Conservation (phyloP, 225 moss, liverwort and hornwort species). For the Pseudisothecium myosuroides region DNA sequence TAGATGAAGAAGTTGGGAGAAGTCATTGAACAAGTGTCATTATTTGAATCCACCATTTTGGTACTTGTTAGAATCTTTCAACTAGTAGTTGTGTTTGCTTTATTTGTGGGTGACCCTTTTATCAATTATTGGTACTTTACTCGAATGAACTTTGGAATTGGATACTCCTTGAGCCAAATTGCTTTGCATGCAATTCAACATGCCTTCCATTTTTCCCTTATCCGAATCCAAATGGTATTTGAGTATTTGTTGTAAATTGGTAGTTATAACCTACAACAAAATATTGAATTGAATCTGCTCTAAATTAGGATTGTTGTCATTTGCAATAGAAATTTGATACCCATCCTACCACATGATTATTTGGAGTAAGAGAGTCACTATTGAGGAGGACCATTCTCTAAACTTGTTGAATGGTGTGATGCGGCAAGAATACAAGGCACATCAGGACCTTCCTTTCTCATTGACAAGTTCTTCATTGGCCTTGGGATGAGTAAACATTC, state of each 20-base stretch:
- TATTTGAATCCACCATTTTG: background rate
- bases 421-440: background rate
- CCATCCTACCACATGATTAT: background rate
- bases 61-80: background rate
- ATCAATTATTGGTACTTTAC: background rate
- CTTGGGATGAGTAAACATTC: background rate
- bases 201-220: background rate
- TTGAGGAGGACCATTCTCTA: background rate
- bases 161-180: background rate
- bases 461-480: background rate
- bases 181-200: background rate
- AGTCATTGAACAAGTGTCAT: background rate
- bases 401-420: background rate
- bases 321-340: background rate
- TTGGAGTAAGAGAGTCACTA: background rate
- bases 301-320: background rate
- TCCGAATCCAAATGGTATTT: background rate
- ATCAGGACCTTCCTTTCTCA: rapidly evolving
- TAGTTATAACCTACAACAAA: background rate
- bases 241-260: background rate
- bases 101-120: background rate
- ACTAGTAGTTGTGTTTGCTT: background rate
- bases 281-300: rapidly evolving
- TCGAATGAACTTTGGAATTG: background rate
- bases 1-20: background rate